phyloP scores from a whole-genome alignment of 2,329 filamentous ascomycete genomes.

The Ophiostoma perfectum region DNA sequence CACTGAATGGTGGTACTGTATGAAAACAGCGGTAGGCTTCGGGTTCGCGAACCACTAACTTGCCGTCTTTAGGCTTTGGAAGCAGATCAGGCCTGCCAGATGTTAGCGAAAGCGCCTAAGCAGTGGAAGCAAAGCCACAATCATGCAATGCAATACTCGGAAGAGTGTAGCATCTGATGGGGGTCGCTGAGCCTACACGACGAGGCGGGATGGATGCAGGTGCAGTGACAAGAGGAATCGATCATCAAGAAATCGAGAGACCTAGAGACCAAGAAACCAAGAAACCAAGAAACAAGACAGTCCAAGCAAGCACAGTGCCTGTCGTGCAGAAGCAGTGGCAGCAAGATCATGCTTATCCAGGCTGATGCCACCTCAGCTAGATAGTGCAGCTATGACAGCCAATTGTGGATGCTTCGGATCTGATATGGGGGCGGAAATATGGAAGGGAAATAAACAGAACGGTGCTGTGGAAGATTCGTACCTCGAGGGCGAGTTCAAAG shows the following conservation, averaged over 20 bases:
- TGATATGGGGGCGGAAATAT: neutral
- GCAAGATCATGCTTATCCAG: neutral
- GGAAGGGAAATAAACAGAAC: neutral
- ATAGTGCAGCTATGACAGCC: neutral
- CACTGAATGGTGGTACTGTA: slow-evolving; percentile 9
- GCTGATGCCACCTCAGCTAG: neutral
- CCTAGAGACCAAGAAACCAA: neutral
- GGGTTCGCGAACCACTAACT: neutral
- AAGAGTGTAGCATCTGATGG: neutral
- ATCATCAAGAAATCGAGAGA: too few relatives aligned
- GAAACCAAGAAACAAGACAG: neutral
- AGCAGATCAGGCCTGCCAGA: neutral
- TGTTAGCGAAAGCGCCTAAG: too few relatives aligned
- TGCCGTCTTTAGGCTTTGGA: neutral
- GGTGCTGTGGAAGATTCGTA: neutral
- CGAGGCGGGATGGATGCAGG: neutral
- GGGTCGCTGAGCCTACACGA: neutral
- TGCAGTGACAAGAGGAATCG: too few relatives aligned
- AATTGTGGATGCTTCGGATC: neutral
- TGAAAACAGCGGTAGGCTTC: neutral
- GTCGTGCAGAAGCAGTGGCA: neutral
- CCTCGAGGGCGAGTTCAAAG: neutral
- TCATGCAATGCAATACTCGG: neutral
- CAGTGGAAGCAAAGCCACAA: neutral
- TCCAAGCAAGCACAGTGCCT: neutral